These are phyloP conservation scores for Tolypocladium nubicola DNA, from an alignment of 2,329 filamentous ascomycete species.

Conservation along the genomic window DNA sequence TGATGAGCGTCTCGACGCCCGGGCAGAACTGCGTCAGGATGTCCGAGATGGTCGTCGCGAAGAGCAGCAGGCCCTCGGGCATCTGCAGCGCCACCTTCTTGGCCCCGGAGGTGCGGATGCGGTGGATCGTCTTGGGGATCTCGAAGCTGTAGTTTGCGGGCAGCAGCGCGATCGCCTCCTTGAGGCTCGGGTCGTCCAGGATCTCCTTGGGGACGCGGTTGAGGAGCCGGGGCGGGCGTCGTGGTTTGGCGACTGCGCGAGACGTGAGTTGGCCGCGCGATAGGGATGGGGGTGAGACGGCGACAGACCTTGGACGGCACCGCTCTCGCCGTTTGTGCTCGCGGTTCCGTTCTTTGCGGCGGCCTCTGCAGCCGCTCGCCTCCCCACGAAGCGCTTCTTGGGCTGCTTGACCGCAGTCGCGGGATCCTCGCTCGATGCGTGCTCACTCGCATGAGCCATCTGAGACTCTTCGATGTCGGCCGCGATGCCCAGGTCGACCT, in stretches of 20 bases:
- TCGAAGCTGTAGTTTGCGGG: conserved; percentile 98
- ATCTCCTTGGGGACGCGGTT: conserved; percentile 89
- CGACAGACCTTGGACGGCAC: conserved; percentile 40
- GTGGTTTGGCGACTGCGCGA: conserved; percentile 53
- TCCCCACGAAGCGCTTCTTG: conserved; percentile 85
- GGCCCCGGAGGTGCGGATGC: conserved; percentile 69
- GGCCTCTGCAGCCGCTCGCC: conserved; percentile 59
- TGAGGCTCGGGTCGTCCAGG: conserved; percentile 72
- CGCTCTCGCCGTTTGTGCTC: conserved; percentile 14
- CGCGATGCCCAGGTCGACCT: conserved; percentile 60
- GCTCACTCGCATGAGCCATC: conserved; percentile 17
- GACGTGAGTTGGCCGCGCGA: background rate
- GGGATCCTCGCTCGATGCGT: background rate
- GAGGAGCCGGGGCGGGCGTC: conserved; percentile 66
- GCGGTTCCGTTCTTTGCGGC: conserved; percentile 31
- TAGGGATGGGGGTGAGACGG: background rate
- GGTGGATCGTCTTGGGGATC: conserved; percentile 95
- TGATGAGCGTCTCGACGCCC: conserved; percentile 85
- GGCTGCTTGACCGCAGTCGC: conserved; percentile 50
- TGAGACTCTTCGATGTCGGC: conserved; percentile 49
- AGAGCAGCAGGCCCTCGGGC: conserved; percentile 87
- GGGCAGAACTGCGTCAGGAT: conserved; percentile 92
- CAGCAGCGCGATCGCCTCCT: conserved; percentile 75
- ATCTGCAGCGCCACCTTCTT: conserved; percentile 91
- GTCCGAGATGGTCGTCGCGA: conserved; percentile 95